Evolutionary conservation across 164 flowering plant species (phyloP), one percentile per base, ranked within the genome.

Genomic region (Piper betle): DNA sequence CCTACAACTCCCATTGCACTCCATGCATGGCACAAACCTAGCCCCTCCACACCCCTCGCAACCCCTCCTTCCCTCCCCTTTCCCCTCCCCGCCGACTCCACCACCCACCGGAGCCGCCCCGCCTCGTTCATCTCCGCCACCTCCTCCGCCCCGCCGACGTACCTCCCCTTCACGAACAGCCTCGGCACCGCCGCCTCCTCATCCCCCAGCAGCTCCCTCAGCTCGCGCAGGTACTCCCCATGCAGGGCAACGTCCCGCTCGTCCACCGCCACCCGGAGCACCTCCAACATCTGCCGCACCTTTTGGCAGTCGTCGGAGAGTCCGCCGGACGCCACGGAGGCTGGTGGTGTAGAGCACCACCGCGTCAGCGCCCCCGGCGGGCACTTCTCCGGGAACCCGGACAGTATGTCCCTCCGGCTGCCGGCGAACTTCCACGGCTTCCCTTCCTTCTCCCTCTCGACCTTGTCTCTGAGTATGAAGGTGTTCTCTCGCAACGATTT

Each of bases 21-120:
- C 89, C 68, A 84, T 65, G 62, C 99, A 93, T 0, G 96, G 97
- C 66, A 93, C 81, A 55, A 90, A 93, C 80, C 96, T 74, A 0
- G 81, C 80, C 0, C 91, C 94, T 0, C 97, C 98, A 54, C 97
- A 93, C 58, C 94, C 97, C 46, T 78, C 92, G 52, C 98, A 93
- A 59, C 55, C 83, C 60, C 69, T 71, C 73, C 85, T 57, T n/a
- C 87, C 88, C 25, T 62, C 66, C 58, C 79, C 95, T 55, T 69
- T 74, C 81, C 88, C 55, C 79, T 78, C 3, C 78, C 62, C 0
- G 78, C 92, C 63, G 59, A 59, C 19, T 64, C 74, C 63, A 90
- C 62, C n/a, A 90, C 60, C 74, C 76, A 66, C 68, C 87, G 77
- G 25, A 93, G 77, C 39, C 73, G 64, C 15, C 91, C 86, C 63